Evolutionary conservation across 352 stramenopile species (phyloP), one percentile per base, ranked within the genome.

Genomic region (Phytopythium chamaehyphon): DNA sequence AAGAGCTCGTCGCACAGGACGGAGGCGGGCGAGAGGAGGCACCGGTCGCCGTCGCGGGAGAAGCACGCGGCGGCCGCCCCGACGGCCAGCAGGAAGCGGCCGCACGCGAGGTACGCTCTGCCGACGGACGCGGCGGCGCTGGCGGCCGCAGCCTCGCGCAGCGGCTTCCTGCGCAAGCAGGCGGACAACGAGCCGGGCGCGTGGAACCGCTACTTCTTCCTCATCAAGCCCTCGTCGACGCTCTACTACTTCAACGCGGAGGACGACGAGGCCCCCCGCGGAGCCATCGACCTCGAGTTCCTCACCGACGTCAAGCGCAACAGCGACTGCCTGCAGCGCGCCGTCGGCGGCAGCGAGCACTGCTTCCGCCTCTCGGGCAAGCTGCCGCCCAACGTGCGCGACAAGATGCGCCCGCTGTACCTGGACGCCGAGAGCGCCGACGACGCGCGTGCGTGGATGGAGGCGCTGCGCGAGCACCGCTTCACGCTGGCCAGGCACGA

Each of bases 121-220:
- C 76, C 79, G 15, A 57, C 66, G 23, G 68, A 80, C 15, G 81
- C 80, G 14, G 37, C 60, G 24, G 46, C 64, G 2, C 28, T 90
- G 2, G 69, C 78, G 16, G 45, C 68, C 21, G 64, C 84, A 15
- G 76, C 64, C 12, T 83, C 73, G 43, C 79, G 68, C 53, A 76
- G 62, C 36, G 83, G 83, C 0, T 84, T 84, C 39, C 49, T 93
- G 6, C 64, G 67, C 37, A 90, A 92, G 51, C 80, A 93, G 51
- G 83, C 78, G 7, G 83, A 90, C 63, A 91, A 91, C 47, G 73
- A 90, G 35, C 74, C 76, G 0, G 83, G 83, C 7, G 64, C 69
- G 6, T 93, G 83, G 83, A 90, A 84, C 49, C 59, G 73, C 47
- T 92, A 92, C 64, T 94, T 74, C 54, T 92, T 94, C 57, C 77